A percentile compares a stretch with the other conserved stretches of the same genome.
phyloP scores from a whole-genome alignment of 345 rosid species.

The Eucalyptus guilfoylei region DNA sequence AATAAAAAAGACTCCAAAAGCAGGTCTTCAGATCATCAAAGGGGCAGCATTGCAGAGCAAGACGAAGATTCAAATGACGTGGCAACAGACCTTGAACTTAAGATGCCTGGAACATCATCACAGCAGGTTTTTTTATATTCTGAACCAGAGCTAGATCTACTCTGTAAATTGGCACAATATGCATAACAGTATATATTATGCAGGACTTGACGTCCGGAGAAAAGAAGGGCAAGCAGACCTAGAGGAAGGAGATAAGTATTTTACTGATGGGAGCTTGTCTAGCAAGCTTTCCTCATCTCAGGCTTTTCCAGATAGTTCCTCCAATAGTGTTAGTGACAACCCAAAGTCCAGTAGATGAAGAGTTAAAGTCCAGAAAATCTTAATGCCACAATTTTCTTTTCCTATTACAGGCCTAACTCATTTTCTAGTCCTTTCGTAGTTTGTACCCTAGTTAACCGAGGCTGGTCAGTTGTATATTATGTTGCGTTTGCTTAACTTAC shows the following conservation, averaged over 20 bases:
- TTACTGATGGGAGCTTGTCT: constrained; percentile 13
- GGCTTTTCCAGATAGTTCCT: constrained; percentile 33
- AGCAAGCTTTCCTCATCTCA: constrained; percentile 34
- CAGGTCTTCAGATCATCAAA: constrained; percentile 17
- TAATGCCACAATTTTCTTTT: not conserved
- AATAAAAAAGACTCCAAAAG: constrained; percentile 32
- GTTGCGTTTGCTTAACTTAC: not conserved
- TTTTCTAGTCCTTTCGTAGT: not conserved
- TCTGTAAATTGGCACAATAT: not conserved
- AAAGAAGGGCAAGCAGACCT: constrained; percentile 29
- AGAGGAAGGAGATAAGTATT: constrained; percentile 17
- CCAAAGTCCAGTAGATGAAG: constrained; percentile 11
- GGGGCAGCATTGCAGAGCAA: constrained; percentile 3
- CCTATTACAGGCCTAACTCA: not conserved
- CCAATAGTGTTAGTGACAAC: constrained; percentile 18
- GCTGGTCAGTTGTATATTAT: not conserved
- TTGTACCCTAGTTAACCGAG: not conserved
- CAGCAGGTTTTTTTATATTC: constrained; percentile 20
- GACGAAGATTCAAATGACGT: constrained; percentile 29
- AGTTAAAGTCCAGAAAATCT: not conserved
- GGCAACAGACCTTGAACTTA: constrained; percentile 60
- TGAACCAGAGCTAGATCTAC: not conserved
- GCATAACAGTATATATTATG: not conserved
- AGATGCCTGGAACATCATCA: constrained; percentile 51
- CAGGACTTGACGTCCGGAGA: constrained; percentile 52